Percentiles rank a stretch among this genome's conserved stretches.
phyloP scores from a whole-genome alignment of 345 rosid species.

The Arabidopsis arenosa region DNA sequence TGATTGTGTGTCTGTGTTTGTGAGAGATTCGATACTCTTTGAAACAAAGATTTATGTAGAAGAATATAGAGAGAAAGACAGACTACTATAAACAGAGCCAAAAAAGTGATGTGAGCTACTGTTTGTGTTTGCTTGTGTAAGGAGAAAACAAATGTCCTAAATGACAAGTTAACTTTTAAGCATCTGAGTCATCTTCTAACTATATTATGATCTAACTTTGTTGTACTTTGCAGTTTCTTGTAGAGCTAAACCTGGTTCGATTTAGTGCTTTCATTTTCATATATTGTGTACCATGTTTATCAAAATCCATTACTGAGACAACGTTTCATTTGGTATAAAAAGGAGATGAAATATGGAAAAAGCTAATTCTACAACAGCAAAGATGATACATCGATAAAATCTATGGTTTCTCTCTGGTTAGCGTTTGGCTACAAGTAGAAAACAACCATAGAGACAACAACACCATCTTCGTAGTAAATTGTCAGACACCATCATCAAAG shows the following conservation, averaged over 20 bases:
- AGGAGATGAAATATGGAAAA: background rate
- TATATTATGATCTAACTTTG: background rate
- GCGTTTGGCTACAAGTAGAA: constrained; percentile 2
- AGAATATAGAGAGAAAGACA: constrained; percentile 27
- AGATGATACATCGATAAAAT: constrained; percentile 16
- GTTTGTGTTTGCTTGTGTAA: constrained; percentile 35
- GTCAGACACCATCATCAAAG: constrained; percentile 24
- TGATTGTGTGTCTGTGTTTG: constrained; percentile 42
- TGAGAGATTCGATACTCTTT: constrained; percentile 41
- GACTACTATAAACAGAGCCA: constrained; percentile 23
- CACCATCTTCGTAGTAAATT: background rate
- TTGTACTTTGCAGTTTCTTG: background rate
- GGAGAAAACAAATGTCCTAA: constrained; percentile 17
- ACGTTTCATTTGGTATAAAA: constrained; percentile 6
- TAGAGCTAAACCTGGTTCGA: background rate
- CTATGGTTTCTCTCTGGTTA: background rate
- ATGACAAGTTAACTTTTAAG: constrained; percentile 18
- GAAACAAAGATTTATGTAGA: constrained; percentile 39
- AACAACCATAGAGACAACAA: constrained; percentile 1
- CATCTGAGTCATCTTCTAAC: background rate
- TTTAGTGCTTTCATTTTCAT: no score
- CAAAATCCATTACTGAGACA: background rate
- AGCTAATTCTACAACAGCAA: constrained; percentile 19
- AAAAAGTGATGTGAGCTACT: constrained; percentile 18
- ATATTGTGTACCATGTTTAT: no score